These are phyloP conservation scores for Ophiostoma fasciatum DNA, from an alignment of 2,329 filamentous ascomycete genomes.

Conservation along the genomic window DNA sequence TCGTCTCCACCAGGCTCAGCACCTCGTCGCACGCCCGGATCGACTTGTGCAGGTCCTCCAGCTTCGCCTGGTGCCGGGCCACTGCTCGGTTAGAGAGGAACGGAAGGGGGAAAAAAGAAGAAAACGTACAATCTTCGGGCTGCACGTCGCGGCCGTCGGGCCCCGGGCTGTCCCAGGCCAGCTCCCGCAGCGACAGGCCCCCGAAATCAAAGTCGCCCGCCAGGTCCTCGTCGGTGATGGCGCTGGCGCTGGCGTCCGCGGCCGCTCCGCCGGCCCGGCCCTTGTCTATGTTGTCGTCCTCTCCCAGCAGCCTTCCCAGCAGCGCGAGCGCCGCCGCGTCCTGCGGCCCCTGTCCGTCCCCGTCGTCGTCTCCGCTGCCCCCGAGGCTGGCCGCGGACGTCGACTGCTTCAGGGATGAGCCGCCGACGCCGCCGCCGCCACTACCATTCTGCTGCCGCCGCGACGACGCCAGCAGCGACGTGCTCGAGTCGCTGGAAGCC, in stretches of 20 bases:
- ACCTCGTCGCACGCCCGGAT: conserved; percentile 88
- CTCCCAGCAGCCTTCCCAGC: conserved; percentile 35
- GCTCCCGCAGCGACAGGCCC: conserved; percentile 59
- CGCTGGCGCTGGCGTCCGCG: conserved; percentile 1
- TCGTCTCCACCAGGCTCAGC: conserved; percentile 80
- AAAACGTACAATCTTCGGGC: conserved; percentile 53
- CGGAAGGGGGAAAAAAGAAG: not conserved
- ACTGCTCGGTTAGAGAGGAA: conserved; percentile 29
- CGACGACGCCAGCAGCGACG: conserved; percentile 54
- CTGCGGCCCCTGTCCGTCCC: conserved; percentile 2
- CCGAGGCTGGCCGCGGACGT: too few relatives aligned
- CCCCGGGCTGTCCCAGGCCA: conserved; percentile 30
- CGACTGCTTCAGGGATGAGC: conserved; percentile 50
- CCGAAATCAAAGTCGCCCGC: conserved; percentile 63
- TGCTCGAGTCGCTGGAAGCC: conserved; percentile 60
- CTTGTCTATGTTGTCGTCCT: too few relatives aligned
- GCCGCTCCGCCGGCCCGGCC: too few relatives aligned
- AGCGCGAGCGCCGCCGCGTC: conserved; percentile 62
- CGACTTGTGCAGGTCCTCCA: conserved; percentile 79
- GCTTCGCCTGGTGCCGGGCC: conserved; percentile 67
- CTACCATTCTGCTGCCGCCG: conserved; percentile 52
- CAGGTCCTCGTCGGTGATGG: conserved; percentile 36
- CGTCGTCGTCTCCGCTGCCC: conserved; percentile 26
- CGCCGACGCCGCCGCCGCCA: too few relatives aligned
- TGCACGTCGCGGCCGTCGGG: conserved; percentile 33